phyloP scores from a whole-genome alignment of 1,139 yeast genomes.

The Yamadazyma triangularis region DNA sequence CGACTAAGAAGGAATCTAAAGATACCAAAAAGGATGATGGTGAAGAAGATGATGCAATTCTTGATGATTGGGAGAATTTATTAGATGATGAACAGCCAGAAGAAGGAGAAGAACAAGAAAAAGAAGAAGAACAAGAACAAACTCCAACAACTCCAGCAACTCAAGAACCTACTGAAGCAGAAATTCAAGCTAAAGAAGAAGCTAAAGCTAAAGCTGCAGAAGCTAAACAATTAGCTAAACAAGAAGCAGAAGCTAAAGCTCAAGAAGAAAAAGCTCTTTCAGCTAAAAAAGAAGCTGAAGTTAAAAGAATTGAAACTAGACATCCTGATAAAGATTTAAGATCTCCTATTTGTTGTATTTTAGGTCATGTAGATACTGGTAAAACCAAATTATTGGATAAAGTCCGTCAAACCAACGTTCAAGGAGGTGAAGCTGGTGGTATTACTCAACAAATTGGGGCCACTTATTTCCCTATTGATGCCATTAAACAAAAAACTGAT shows the following conservation, averaged over 20 bases:
- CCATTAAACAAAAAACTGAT: slow-evolving; percentile 84
- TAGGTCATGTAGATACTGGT: slow-evolving; percentile 99
- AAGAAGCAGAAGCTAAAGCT: slow-evolving; percentile 9
- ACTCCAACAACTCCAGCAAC: no score
- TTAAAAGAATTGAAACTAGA: slow-evolving; percentile 14
- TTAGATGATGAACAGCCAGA: slow-evolving; percentile 54
- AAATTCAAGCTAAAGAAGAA: slow-evolving; percentile 15
- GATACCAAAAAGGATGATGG: slow-evolving; percentile 13
- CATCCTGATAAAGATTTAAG: slow-evolving; percentile 57
- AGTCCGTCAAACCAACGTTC: slow-evolving; percentile 97
- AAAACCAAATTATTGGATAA: slow-evolving; percentile 94
- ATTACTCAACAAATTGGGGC: slow-evolving; percentile 99
- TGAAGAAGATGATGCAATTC: slow-evolving; percentile 49
- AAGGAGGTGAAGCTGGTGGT: slow-evolving; percentile 99
- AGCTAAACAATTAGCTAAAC: slow-evolving; percentile 9
- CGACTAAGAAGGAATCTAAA: slow-evolving; percentile 15
- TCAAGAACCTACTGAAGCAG: no score
- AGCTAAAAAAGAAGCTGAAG: slow-evolving; percentile 16
- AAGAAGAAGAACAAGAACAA: slow-evolving; percentile 21
- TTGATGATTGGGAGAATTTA: slow-evolving; percentile 67
- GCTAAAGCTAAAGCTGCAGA: slow-evolving; percentile 17
- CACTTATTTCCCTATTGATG: slow-evolving; percentile 95
- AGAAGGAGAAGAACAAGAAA: slow-evolving; percentile 18
- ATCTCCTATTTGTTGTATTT: slow-evolving; percentile 97
- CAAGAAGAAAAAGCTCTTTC: slow-evolving; percentile 8